Evolutionary conservation across 306 rosid genomes (phyloP).

Genomic region (Fragaria vesca): DNA sequence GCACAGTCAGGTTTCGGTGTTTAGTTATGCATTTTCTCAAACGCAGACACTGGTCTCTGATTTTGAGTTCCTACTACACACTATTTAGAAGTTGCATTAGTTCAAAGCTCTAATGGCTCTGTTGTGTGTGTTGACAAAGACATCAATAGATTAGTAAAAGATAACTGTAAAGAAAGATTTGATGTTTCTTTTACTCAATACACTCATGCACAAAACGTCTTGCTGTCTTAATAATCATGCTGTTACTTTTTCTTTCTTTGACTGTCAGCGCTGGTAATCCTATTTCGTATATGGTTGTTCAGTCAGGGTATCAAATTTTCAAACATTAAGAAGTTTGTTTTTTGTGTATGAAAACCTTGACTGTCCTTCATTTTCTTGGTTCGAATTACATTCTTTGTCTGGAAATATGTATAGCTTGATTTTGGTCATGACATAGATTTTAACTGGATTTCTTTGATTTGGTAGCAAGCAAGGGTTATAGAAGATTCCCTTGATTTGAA

Average conservation of each 20-base stretch:
- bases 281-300: not conserved
- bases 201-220: not conserved
- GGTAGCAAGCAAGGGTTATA: conserved; percentile 84
- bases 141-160: not conserved
- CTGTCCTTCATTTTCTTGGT: not conserved
- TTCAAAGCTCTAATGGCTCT: not conserved
- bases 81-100: not conserved
- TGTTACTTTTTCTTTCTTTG: not conserved
- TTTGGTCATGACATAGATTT: conserved; percentile 4
- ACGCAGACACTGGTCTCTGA: not conserved
- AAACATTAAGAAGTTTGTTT: not conserved
- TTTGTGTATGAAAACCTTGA: not conserved
- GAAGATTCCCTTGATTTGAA: conserved; percentile 71
- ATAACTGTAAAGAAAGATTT: not conserved
- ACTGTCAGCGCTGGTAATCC: not conserved
- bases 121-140: not conserved
- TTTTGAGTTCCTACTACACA: not conserved
- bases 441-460: conserved; percentile 19
- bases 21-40: not conserved
- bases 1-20: not conserved
- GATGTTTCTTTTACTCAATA: too few relatives aligned
- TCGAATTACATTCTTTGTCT: not conserved
- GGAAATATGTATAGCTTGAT: conserved; percentile 7
- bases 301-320: not conserved
- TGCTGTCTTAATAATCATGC: not conserved